Conservation (phyloP, 2,329 filamentous ascomycete genomes). For the Pyricularia sp. region DNA sequence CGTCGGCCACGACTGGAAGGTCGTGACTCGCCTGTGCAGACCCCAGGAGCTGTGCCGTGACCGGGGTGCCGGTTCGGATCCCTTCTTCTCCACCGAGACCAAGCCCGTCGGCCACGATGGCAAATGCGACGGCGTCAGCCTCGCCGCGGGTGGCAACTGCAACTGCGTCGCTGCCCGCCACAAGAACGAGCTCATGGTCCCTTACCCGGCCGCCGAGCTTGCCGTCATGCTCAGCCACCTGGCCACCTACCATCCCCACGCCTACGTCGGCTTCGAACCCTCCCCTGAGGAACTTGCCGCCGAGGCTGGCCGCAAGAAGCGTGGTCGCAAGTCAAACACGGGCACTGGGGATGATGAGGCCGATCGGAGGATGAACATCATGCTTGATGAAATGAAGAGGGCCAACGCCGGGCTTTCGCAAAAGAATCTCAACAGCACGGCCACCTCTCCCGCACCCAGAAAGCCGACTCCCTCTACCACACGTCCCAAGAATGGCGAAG, state of each 20-base stretch:
- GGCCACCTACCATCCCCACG: slow-evolving; percentile 38
- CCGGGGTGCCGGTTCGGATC: slow-evolving; percentile 19
- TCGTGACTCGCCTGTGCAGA: slow-evolving; percentile 47
- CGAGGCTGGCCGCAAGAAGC: slow-evolving; percentile 3
- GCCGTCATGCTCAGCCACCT: slow-evolving; percentile 49
- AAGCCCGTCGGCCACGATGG: slow-evolving; percentile 40
- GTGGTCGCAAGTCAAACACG: slow-evolving; percentile 2
- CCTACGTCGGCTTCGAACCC: slow-evolving; percentile 7
- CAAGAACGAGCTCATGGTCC: slow-evolving; percentile 41
- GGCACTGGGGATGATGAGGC: background rate
- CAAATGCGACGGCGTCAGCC: slow-evolving; percentile 28
- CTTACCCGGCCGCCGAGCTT: slow-evolving; percentile 49
- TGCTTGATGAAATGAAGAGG: no score
- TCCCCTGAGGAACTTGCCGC: slow-evolving; percentile 2
- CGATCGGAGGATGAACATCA: no score
- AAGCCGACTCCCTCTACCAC: slow-evolving; percentile 5
- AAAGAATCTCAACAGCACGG: slow-evolving; percentile 4
- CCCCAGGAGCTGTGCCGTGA: slow-evolving; percentile 39
- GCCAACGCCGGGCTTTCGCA: no score
- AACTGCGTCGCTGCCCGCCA: slow-evolving; percentile 37
- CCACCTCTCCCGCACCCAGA: slow-evolving; percentile 8
- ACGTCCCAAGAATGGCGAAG: slow-evolving; percentile 13
- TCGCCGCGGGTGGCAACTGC: slow-evolving; percentile 28
- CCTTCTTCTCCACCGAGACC: slow-evolving; percentile 29
- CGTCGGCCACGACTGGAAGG: slow-evolving; percentile 50